Evolutionary conservation across 306 rosid genomes (phyloP).

Genomic region (Datisca glomerata): DNA sequence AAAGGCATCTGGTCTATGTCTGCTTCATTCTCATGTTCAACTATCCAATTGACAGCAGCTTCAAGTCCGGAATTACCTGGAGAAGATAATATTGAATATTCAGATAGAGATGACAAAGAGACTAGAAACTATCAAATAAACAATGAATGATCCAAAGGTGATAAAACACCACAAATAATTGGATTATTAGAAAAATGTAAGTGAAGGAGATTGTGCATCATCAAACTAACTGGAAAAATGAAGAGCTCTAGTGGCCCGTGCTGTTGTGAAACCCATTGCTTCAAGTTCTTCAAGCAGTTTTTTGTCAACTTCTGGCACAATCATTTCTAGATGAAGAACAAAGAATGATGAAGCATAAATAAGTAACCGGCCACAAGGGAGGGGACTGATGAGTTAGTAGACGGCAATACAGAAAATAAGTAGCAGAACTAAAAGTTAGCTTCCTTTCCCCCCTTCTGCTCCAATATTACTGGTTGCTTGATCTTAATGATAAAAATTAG

Average conservation of each 20-base stretch:
- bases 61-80: constrained; percentile 82
- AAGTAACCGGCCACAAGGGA: no score
- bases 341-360: no score
- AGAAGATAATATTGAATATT: constrained; percentile 17
- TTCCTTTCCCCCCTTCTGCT: background rate
- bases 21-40: constrained; percentile 70
- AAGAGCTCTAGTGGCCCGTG: constrained; percentile 79
- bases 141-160: no score
- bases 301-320: constrained; percentile 85
- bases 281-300: constrained; percentile 77
- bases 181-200: no score
- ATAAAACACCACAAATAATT: no score
- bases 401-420: background rate
- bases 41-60: constrained; percentile 89
- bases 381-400: no score
- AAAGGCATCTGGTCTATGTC: constrained; percentile 84
- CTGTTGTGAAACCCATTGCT: constrained; percentile 74
- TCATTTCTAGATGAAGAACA: constrained; percentile 54
- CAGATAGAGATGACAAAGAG: background rate
- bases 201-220: background rate
- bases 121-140: no score
- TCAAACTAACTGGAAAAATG: constrained; percentile 54
- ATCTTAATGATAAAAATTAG: no score
- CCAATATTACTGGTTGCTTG: no score
- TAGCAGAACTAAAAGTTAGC: background rate